These are phyloP conservation scores for Dalbergia oliveri DNA, from an alignment of 306 rosid genomes.

Conservation along the genomic window DNA sequence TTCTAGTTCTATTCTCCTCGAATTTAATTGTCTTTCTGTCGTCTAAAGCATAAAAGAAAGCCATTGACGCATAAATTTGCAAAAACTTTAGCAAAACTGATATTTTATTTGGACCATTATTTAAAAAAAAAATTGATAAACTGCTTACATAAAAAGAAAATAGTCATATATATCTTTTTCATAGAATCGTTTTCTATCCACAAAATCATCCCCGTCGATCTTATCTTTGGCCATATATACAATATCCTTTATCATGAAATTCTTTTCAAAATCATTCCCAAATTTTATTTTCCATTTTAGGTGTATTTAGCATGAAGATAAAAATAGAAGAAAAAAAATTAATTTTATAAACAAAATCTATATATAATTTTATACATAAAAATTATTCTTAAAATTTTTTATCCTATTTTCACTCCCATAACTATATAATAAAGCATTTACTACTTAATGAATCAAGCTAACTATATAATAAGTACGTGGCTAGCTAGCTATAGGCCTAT, in stretches of 20 bases:
- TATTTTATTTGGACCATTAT: neutral
- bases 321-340: neutral
- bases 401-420: too few species aligned
- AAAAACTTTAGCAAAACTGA: neutral
- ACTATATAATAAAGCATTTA: neutral
- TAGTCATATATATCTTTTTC: neutral
- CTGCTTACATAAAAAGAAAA: neutral
- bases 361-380: too few species aligned
- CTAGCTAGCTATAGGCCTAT: neutral
- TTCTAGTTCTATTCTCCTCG: neutral
- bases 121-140: neutral
- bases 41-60: neutral
- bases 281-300: too few species aligned
- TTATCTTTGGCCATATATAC: neutral
- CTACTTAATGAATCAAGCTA: conserved; percentile 5
- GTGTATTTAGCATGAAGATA: too few species aligned
- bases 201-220: neutral
- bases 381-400: too few species aligned
- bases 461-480: neutral
- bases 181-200: neutral
- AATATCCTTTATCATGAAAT: neutral
- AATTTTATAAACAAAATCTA: too few species aligned
- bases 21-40: neutral
- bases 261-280: too few species aligned
- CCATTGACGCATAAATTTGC: neutral